phyloP scores from a whole-genome alignment of 805 yeast species.

The Millerago galiae region DNA sequence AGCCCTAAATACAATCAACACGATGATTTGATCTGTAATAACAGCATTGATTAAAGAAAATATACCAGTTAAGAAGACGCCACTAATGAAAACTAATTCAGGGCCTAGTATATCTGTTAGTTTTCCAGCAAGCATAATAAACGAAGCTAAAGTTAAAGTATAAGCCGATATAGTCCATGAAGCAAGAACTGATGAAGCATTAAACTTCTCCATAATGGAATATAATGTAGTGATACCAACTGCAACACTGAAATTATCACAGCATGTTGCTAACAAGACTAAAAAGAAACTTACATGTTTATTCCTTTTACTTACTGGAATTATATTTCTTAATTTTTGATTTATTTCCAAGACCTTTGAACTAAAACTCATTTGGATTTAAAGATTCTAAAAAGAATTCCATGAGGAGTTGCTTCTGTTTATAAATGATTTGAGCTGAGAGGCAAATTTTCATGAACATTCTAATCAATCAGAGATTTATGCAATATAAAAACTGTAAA shows the following conservation, averaged over 20 bases:
- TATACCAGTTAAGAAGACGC: conserved; percentile 21
- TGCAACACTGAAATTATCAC: conserved; percentile 5
- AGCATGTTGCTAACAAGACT: conserved; percentile 1
- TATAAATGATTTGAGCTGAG: too few species aligned
- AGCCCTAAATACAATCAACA: conserved; percentile 36
- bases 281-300: conserved; percentile 1
- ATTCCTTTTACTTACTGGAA: background rate
- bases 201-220: conserved; percentile 2
- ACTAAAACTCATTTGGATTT: too few species aligned
- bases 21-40: conserved; percentile 28
- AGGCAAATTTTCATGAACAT: too few species aligned
- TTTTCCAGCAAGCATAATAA: conserved; percentile 37
- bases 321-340: background rate
- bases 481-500: too few species aligned
- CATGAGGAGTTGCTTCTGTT: background rate
- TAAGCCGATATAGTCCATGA: conserved; percentile 39
- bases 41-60: conserved; percentile 31
- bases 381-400: background rate
- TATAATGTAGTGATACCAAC: conserved; percentile 2
- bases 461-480: too few species aligned
- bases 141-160: conserved; percentile 38
- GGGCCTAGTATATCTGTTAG: conserved; percentile 37
- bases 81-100: conserved; percentile 24
- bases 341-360: background rate
- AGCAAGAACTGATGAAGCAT: conserved; percentile 12